A percentile compares a stretch with the other conserved stretches of the same genome.
Conservation (phyloP, 2,329 filamentous ascomycete species). For the Fusarium chlamydosporum region DNA sequence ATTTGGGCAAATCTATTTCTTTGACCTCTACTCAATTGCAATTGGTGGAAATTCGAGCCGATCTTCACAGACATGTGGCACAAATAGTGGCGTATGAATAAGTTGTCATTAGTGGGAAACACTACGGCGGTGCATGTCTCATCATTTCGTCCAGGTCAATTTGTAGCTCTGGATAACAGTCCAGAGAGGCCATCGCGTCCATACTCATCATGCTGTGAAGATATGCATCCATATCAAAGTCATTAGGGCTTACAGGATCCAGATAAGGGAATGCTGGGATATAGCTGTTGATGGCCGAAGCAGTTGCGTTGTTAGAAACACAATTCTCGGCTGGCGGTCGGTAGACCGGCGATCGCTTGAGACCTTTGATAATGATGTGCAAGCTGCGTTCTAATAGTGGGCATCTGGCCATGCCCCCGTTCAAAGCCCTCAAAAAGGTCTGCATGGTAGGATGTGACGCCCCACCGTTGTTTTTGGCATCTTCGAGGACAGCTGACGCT, state of each 20-base stretch:
- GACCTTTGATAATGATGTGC: conserved; percentile 18
- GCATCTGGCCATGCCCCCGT: conserved; percentile 11
- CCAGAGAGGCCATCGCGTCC: conserved; percentile 13
- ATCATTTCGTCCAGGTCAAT: conserved; percentile 21
- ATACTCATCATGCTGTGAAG: conserved; percentile 19
- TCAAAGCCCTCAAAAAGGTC: conserved; percentile 9
- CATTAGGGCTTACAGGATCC: conserved; percentile 7
- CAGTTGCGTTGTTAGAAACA: neutral
- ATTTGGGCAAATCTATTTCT: too few relatives aligned
- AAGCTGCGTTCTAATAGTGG: conserved; percentile 7
- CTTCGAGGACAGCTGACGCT: conserved; percentile 11
- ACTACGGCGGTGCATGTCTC: neutral
- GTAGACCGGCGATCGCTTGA: neutral
- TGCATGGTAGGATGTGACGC: conserved; percentile 18
- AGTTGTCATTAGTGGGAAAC: neutral
- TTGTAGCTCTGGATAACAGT: conserved; percentile 16
- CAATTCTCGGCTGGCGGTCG: neutral
- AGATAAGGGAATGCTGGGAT: conserved; percentile 16
- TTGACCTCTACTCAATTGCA: too few relatives aligned
- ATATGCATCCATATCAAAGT: conserved; percentile 17
- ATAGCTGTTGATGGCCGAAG: conserved; percentile 7
- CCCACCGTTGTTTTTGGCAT: conserved; percentile 3
- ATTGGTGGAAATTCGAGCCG: neutral
- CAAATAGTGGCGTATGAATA: neutral
- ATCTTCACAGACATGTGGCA: neutral